A percentile compares a stretch with the other conserved stretches of the same genome.
phyloP scores from a whole-genome alignment of 2,329 filamentous ascomycete genomes.

The Alternaria ethzedia region DNA sequence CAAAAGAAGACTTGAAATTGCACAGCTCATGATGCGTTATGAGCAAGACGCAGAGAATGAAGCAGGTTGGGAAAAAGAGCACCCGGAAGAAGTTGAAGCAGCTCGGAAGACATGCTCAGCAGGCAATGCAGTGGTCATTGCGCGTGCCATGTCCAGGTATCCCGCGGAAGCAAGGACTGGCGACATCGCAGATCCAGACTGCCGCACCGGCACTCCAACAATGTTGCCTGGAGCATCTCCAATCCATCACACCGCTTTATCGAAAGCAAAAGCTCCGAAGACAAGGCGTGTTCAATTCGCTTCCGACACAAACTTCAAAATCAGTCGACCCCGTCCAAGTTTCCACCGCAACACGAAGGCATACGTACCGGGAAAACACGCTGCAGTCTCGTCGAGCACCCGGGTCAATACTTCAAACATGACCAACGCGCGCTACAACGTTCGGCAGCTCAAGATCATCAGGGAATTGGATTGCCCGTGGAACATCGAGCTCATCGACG shows the following conservation, averaged over 20 bases:
- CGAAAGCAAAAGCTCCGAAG: not conserved
- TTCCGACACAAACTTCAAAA: not conserved
- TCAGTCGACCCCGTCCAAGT: accelerated
- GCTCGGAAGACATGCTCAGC: not conserved
- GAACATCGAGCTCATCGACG: not conserved
- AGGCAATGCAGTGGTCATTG: not conserved
- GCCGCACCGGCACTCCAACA: not conserved
- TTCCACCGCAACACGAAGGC: not conserved
- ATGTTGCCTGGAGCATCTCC: not conserved
- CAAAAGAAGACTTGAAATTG: not conserved
- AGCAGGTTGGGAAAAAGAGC: not conserved
- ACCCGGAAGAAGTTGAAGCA: not conserved
- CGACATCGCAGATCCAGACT: not conserved
- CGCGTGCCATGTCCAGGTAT: not conserved
- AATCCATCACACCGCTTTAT: accelerated
- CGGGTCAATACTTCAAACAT: not conserved
- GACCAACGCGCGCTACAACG: not conserved
- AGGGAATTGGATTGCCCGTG: not conserved
- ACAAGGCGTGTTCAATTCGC: not conserved
- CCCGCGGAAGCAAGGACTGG: not conserved
- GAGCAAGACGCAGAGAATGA: not conserved
- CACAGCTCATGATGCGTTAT: not conserved
- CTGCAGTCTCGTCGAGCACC: not conserved
- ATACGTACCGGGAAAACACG: not conserved
- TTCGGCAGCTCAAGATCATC: not conserved